Evolutionary conservation across 78 protist genomes (phyloP).

Genomic region (Emiliania huxleyi): DNA sequence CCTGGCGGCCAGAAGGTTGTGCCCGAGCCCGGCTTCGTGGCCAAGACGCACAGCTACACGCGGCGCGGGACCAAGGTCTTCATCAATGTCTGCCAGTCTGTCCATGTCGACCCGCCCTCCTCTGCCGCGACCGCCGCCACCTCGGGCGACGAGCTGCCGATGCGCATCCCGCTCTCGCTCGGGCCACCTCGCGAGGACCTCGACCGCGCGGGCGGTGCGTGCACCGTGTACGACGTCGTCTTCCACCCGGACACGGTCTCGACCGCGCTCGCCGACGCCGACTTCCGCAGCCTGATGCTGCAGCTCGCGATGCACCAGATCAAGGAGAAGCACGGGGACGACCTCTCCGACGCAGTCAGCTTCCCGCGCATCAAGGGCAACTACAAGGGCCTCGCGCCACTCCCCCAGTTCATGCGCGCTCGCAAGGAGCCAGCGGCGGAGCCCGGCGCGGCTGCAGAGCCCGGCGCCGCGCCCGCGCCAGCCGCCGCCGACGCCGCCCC

Average conservation of each 20-base stretch:
- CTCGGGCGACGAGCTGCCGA: neutral
- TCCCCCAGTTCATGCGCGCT: slow-evolving; percentile 21
- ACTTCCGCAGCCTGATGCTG: neutral
- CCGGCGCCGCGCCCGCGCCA: neutral
- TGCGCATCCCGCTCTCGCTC: slow-evolving; percentile 15
- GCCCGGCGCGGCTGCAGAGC: neutral
- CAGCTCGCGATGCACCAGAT: neutral
- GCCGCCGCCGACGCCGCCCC: neutral
- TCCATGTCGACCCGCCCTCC: neutral
- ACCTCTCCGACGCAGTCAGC: neutral
- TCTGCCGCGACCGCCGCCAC: neutral
- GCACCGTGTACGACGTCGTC: slow-evolving; percentile 14
- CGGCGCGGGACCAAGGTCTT: neutral
- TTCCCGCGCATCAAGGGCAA: neutral
- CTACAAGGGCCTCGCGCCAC: slow-evolving; percentile 12
- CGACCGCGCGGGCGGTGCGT: neutral
- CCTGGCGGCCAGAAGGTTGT: neutral
- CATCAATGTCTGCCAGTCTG: slow-evolving; percentile 7
- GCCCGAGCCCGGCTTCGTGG: neutral
- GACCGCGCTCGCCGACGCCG: neutral
- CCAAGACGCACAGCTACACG: neutral
- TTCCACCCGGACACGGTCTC: neutral
- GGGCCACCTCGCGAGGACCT: slow-evolving; percentile 28
- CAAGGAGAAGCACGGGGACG: neutral
- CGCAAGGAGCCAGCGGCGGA: neutral